Evolutionary conservation across 2,329 filamentous ascomycete genomes (phyloP), one percentile per base, ranked within the genome.

Genomic region (Colletotrichum lupini): DNA sequence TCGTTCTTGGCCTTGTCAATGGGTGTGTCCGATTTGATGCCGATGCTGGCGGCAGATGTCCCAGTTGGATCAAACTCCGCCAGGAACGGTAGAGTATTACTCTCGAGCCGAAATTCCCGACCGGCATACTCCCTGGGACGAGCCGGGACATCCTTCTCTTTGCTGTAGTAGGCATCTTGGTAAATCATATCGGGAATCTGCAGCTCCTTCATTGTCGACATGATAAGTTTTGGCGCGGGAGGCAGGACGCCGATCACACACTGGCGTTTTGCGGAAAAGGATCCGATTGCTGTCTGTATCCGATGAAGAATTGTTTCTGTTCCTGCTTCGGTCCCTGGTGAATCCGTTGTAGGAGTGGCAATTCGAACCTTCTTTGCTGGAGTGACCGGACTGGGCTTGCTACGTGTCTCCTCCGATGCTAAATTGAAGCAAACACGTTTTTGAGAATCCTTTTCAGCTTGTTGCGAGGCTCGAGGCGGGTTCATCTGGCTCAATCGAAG

Each of bases 121-220:
- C 96, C 96, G 7, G 94, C 96, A 83, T 98, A 98, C 81, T 98
- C 95, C 66, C 94, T 88, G 37, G 88, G 83, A 66, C 92, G 89
- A 52, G 92, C 88, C 14, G 95, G 95, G 0, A 98, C 93, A 82
- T 98, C 97, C 63, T 87, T 88, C 74, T 97, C 94, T 32, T 94
- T 88, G 77, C 95, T 94, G 80, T 98, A 98, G 78, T 92, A 95
- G 0, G 95, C 92, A 79, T 95, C 92, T 81, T 95, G 94, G 75
- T 98, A 97, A 61, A 98, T 88, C 16, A 93, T 88, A 71, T 92
- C 87, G 0, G 93, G 93, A 9, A 91, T 83, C 14, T 87, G 87
- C 70, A 87, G 82, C n/a, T 85, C 80, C 76, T 87, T 82, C 80
- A 95, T 87, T 0, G 91, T 92, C 1, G 84, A 83, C 3, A 84